Base-by-base conservation (phyloP, 306 rosid genomes). In the Quillaja saponaria region DNA sequence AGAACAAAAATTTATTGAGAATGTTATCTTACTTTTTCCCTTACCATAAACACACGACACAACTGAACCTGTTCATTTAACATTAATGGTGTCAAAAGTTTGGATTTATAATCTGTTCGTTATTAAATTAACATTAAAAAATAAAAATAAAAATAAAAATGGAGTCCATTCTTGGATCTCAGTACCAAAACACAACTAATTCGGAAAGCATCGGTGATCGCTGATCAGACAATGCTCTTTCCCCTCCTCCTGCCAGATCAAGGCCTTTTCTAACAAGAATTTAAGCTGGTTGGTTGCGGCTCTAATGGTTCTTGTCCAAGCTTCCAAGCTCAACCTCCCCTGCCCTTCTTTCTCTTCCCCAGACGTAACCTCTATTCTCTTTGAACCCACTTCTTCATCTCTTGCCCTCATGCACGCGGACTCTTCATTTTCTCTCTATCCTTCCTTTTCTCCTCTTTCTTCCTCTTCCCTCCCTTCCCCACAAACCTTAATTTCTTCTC, bases 371-470 rank as follows among this genome's bases (percentile, higher is more conserved):
- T 85, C 96, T 15, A 44, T 88, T 51, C 90, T 81, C 78, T 88
- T 86, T 53, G 98, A 91, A 38, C 88, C 96, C 51, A 42, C 54
- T 54, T 86, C 96, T 14, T 90, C 71, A 44, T 84, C 96, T 14
- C 90, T 88, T 10, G 88, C 98, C 50, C 91, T 91, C 4, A 77
- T 82, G 72, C 90, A 91, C 78, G 78, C 95, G 52, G 96, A 91
- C 63, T 84, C 98, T 8, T 82, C 96, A 6, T 39, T 91, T 54
- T 86, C 96, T 62, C 95, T 91, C 65, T 91, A 80, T 77, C 88
- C 95, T 33, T 82, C 85, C 0, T 53, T 84, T 13, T 73, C 91
- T 25, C 69, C 85, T 10, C 67, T 68, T 28, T 67, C 83, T 8
- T 21, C 52, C 5, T 48, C 81, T 8, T 66, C 82, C 13, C 80